A percentile compares a stretch with the other conserved stretches of the same genome.
Conservation (phyloP, 2,329 filamentous ascomycete species). For the Decorospora gaudefroyi region DNA sequence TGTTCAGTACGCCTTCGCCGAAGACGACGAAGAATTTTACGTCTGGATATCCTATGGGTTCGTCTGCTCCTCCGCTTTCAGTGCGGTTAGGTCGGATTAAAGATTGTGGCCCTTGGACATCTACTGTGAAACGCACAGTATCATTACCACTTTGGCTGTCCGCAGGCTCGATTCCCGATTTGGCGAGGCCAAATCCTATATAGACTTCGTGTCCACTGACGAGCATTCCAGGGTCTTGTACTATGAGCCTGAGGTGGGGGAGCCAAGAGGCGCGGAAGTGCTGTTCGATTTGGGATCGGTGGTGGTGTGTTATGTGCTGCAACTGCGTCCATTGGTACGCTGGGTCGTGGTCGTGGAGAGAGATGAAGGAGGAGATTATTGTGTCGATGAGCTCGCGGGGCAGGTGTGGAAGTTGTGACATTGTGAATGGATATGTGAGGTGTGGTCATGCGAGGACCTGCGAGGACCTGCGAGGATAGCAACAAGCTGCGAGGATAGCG, state of each 20-base stretch:
- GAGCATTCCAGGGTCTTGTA: not conserved
- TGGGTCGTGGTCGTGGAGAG: conserved; percentile 6
- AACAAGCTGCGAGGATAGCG: not conserved
- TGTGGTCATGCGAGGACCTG: not conserved
- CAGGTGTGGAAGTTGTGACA: not conserved
- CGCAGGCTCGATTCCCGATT: too few species aligned
- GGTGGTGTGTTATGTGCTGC: conserved; percentile 7
- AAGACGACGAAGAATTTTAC: not conserved
- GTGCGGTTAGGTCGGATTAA: not conserved
- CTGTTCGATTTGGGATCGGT: conserved; percentile 4
- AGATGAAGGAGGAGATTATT: conserved; percentile 10
- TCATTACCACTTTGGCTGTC: too few species aligned
- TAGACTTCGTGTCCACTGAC: not conserved
- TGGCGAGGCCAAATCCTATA: not conserved
- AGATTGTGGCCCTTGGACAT: not conserved
- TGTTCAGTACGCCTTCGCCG: not conserved
- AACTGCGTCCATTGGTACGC: conserved; percentile 13
- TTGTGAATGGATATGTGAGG: not conserved
- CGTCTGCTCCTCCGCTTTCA: too few species aligned
- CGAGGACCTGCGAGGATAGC: not conserved
- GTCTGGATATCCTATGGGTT: not conserved
- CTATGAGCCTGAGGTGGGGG: conserved; percentile 3
- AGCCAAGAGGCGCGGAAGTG: conserved; percentile 9
- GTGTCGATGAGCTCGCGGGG: conserved; percentile 10
- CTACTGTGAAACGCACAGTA: too few species aligned